phyloP scores from a whole-genome alignment of 192 early-diverging fungal genomes.

The Phycomyces blakesleeanus region DNA sequence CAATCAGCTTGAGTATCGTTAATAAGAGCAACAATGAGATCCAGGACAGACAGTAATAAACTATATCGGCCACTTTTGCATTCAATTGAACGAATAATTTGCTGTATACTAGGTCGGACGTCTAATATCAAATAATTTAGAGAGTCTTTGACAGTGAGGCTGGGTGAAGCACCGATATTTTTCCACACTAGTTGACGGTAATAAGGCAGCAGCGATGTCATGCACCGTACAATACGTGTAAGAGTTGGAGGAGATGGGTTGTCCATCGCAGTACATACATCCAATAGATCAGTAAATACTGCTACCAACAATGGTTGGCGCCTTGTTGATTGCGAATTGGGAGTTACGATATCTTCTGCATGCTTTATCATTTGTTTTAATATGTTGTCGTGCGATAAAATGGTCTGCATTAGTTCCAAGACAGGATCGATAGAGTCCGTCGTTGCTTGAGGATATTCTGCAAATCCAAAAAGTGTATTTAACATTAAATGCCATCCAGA shows the following conservation, averaged over 20 bases:
- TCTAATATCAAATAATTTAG: neutral
- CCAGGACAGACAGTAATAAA: conserved; percentile 21
- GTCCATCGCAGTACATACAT: too few relatives aligned
- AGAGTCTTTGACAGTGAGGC: conserved; percentile 16
- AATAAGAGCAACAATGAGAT: conserved; percentile 21
- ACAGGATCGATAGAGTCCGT: neutral
- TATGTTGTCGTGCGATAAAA: conserved; percentile 1
- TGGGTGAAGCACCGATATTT: conserved; percentile 16
- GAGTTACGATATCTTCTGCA: neutral
- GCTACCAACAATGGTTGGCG: too few relatives aligned
- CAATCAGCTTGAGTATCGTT: conserved; percentile 18
- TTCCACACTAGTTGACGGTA: conserved; percentile 20
- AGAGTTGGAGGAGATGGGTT: neutral
- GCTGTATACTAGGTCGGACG: conserved; percentile 7
- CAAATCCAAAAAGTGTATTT: conserved; percentile 10
- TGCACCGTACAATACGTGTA: conserved; percentile 11
- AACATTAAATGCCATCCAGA: conserved; percentile 28
- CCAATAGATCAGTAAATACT: too few relatives aligned
- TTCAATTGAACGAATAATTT: conserved; percentile 19
- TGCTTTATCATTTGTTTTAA: conserved; percentile 5
- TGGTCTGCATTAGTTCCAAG: conserved; percentile 15
- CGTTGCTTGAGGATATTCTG: neutral
- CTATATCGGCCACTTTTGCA: conserved; percentile 20
- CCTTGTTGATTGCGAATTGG: too few relatives aligned
- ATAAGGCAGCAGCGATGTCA: conserved; percentile 17